A percentile compares a stretch with the other conserved stretches of the same genome.
These are phyloP conservation scores for Davidsoniella virescens DNA, from an alignment of 2,329 filamentous ascomycete genomes.

Conservation along the genomic window DNA sequence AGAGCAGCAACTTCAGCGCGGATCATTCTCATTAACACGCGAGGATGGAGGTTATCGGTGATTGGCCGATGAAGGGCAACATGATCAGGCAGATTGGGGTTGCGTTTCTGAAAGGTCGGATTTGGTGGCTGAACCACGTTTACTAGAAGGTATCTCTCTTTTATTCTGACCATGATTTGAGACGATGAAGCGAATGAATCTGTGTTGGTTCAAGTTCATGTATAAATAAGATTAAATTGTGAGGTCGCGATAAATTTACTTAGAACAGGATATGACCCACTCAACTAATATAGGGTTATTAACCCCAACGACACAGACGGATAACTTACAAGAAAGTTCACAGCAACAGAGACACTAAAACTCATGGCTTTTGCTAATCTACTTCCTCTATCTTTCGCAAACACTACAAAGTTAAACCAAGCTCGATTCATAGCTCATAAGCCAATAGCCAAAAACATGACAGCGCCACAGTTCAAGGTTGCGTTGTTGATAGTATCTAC, in stretches of 20 bases:
- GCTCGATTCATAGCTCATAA: neutral
- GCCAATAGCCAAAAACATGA: slow-evolving; percentile 19
- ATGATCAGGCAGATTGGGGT: slow-evolving; percentile 35
- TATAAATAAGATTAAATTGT: too few species aligned
- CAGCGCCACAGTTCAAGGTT: slow-evolving; percentile 38
- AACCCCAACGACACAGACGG: too few species aligned
- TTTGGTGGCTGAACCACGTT: slow-evolving; percentile 74
- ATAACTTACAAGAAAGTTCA: too few species aligned
- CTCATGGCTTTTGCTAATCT: too few species aligned
- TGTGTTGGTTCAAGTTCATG: too few species aligned
- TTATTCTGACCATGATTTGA: slow-evolving; percentile 67
- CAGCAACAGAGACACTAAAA: too few species aligned
- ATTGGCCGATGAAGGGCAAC: slow-evolving; percentile 69
- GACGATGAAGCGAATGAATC: neutral
- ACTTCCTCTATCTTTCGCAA: too few species aligned
- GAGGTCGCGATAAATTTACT: too few species aligned
- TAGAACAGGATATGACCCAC: too few species aligned
- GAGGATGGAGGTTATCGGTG: slow-evolving; percentile 50
- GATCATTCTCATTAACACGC: slow-evolving; percentile 51
- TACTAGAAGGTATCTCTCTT: slow-evolving; percentile 89
- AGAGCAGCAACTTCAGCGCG: slow-evolving; percentile 52
- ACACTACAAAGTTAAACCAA: too few species aligned
- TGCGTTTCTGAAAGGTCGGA: slow-evolving; percentile 17
- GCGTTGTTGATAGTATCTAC: slow-evolving; percentile 82
- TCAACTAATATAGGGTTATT: too few species aligned